Base-by-base conservation (phyloP, 768 basidiomycete genomes). In the Kwoniella sp. region DNA sequence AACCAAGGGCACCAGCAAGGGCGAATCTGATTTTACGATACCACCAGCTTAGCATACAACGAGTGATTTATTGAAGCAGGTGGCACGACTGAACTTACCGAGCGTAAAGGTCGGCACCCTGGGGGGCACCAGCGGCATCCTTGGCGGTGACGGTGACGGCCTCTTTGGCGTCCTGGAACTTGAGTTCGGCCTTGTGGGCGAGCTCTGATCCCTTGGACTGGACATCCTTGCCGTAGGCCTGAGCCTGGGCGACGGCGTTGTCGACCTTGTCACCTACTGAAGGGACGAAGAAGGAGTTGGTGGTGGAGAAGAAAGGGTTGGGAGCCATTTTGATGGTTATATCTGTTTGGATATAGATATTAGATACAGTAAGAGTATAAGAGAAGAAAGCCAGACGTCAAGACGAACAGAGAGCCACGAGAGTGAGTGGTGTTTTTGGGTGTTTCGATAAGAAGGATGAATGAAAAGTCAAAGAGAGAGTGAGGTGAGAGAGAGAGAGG, bases 251-350 rank as follows among this genome's bases (percentile, higher is more conserved):
- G 62, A 73, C 70, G 40, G 78, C 78, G 24, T 74, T 68, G 68
- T 79, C 78, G 49, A 79, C 71, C 70, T 78, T 78, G 67, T 79
- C 78, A 36, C 78, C 78, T 56, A 79, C 67, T 22, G 78, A 79
- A 56, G 74, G 78, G 57, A 71, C 59, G 67, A 74, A 73, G 70
- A 77, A 77, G 51, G 69, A 58, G 55, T 68, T 65, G 64, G 76
- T 69, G 59, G 74, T 68, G 55, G 76, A 65, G 72, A 79, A 79
- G 77, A 79, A 79, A 50, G 78, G 77, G 77, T 79, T 79, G 59
- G 69, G 58, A 44, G 65, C 63, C 69, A 70, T 74, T 47, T 55
- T 69, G 46, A 17, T 7, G 22, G 48, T 9, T 33, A 19, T 24
- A 9, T 49, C 17, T 44, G 7, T 44, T 44, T 9, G 40, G 40